Conservation (phyloP, 1,284 basidiomycete species). For the Dichomitus squalens region DNA sequence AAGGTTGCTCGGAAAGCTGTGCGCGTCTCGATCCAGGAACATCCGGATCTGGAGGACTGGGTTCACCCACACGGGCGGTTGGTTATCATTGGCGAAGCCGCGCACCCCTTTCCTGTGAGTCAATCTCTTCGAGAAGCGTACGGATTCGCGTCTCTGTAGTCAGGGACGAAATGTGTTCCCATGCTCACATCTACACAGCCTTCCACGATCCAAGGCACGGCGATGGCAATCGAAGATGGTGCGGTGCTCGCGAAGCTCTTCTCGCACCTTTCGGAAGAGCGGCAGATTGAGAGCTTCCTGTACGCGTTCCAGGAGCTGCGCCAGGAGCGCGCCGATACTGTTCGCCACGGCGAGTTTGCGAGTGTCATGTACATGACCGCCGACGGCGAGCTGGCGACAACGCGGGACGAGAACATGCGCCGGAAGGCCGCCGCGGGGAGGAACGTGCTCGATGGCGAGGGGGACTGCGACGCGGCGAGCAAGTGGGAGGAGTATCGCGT, state of each 20-base stretch:
- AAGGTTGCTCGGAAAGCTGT: slow-evolving; percentile 25
- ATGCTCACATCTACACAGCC: slow-evolving; percentile 31
- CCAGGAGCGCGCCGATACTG: slow-evolving; percentile 25
- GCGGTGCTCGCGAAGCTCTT: slow-evolving; percentile 61
- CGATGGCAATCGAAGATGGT: slow-evolving; percentile 52
- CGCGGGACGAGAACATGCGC: slow-evolving; percentile 46
- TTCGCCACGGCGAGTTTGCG: slow-evolving; percentile 21
- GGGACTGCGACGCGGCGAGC: slow-evolving; percentile 17
- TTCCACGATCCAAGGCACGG: slow-evolving; percentile 43
- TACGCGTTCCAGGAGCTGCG: slow-evolving; percentile 55
- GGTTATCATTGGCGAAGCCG: slow-evolving; percentile 40
- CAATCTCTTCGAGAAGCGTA: slow-evolving; percentile 13
- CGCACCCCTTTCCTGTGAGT: slow-evolving; percentile 53
- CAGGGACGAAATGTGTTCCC: background rate
- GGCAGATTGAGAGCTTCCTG: slow-evolving; percentile 55
- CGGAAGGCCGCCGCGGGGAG: slow-evolving; percentile 40
- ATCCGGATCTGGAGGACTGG: slow-evolving; percentile 33
- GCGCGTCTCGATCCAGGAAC: slow-evolving; percentile 17
- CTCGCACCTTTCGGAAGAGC: slow-evolving; percentile 48
- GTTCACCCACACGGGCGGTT: slow-evolving; percentile 27
- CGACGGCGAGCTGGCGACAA: slow-evolving; percentile 21
- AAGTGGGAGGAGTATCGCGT: slow-evolving; percentile 28
- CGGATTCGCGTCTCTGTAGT: background rate
- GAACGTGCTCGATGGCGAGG: slow-evolving; percentile 33
- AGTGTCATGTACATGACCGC: slow-evolving; percentile 14